Conservation (phyloP, 805 yeast species). For the Metschnikowia peoriensis region DNA sequence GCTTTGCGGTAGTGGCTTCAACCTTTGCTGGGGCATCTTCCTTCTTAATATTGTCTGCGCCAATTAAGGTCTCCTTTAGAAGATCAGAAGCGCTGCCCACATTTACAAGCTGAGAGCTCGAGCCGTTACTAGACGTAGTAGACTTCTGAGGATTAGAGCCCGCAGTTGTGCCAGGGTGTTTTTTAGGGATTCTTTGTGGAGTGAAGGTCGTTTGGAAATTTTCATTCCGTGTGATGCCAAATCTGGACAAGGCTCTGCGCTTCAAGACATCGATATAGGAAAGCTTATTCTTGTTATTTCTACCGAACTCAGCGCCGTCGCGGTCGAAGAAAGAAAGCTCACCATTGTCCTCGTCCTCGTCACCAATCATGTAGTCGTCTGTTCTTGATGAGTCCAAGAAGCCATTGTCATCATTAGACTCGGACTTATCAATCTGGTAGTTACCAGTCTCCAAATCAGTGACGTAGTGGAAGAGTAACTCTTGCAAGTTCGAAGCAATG, state of each 20-base stretch:
- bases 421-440: conserved; percentile 34
- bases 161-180: neutral
- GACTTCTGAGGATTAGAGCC: conserved; percentile 1
- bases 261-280: conserved; percentile 43
- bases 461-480: conserved; percentile 38
- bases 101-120: conserved; percentile 18
- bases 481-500: conserved; percentile 29
- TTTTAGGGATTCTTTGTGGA: conserved; percentile 27
- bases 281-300: conserved; percentile 27
- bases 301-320: conserved; percentile 36
- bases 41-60: conserved; percentile 17
- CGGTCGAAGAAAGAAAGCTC: conserved; percentile 39
- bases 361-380: conserved; percentile 44
- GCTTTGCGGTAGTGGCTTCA: neutral
- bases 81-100: conserved; percentile 32
- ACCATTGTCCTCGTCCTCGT: conserved; percentile 46
- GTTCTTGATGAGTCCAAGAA: conserved; percentile 36
- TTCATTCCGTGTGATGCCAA: conserved; percentile 36
- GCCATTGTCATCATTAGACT: conserved; percentile 34
- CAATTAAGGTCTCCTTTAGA: conserved; percentile 45
- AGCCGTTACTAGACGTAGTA: conserved; percentile 4
- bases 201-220: conserved; percentile 37
- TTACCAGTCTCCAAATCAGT: conserved; percentile 43
- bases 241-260: conserved; percentile 39
- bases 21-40: neutral